phyloP scores from a whole-genome alignment of 2,329 filamentous ascomycete genomes.

The Hymenoscyphus repandus region DNA sequence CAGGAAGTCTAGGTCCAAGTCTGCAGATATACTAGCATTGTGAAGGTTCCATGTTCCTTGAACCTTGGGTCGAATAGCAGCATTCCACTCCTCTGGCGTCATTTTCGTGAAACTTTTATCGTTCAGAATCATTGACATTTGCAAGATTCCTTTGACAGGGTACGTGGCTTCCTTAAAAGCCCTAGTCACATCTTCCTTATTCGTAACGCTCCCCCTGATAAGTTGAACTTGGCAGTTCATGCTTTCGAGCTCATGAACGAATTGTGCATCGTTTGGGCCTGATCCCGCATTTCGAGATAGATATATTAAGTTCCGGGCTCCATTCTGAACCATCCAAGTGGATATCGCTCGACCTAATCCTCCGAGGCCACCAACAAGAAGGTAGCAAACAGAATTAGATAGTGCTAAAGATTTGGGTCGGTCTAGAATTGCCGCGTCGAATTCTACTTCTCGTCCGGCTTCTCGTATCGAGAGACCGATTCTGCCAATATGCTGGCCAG shows the following conservation, averaged over 20 bases:
- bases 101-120: slow-evolving; percentile 15
- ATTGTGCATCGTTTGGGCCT: slow-evolving; percentile 1
- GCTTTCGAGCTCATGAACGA: slow-evolving; percentile 1
- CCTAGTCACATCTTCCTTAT: slow-evolving; percentile 3
- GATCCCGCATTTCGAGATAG: slow-evolving; percentile 29
- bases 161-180: not conserved
- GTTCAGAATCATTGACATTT: slow-evolving; percentile 22
- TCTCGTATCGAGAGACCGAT: slow-evolving; percentile 28
- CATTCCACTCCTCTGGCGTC: slow-evolving; percentile 5
- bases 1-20: not conserved
- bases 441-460: too few species aligned
- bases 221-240: not conserved
- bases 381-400: slow-evolving; percentile 22
- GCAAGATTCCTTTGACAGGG: slow-evolving; percentile 19
- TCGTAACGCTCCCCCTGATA: not conserved
- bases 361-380: slow-evolving; percentile 37
- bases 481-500: slow-evolving; percentile 38
- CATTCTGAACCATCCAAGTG: slow-evolving; percentile 32
- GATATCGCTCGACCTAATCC: slow-evolving; percentile 34
- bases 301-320: slow-evolving; percentile 33
- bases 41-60: slow-evolving; percentile 10
- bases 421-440: not conserved
- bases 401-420: not conserved
- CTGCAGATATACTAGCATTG: not conserved
- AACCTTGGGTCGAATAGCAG: slow-evolving; percentile 1